Conservation (phyloP, 2,329 filamentous ascomycete genomes). For the Aciculosporium take region DNA sequence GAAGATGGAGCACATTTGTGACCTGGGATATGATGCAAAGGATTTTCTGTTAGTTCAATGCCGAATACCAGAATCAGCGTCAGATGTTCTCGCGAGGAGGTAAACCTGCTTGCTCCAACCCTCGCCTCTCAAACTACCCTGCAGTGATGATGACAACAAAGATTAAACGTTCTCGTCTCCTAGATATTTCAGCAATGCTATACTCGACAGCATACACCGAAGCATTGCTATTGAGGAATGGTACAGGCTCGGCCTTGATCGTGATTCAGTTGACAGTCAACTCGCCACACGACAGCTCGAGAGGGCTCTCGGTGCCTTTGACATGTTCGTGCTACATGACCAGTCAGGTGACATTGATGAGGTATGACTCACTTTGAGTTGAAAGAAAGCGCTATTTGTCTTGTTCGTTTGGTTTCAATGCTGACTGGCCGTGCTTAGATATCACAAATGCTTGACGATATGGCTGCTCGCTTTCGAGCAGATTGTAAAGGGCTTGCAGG, state of each 20-base stretch:
- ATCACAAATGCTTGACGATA: slow-evolving; percentile 46
- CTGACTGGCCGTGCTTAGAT: slow-evolving; percentile 30
- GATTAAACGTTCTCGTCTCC: slow-evolving; percentile 5
- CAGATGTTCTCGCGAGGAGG: slow-evolving; percentile 67
- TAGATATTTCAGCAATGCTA: slow-evolving; percentile 61
- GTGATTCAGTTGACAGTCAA: slow-evolving; percentile 9
- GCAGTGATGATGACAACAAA: neutral
- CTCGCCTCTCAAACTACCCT: neutral
- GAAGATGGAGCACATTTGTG: slow-evolving; percentile 56
- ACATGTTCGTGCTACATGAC: slow-evolving; percentile 73
- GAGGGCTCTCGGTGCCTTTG: slow-evolving; percentile 65
- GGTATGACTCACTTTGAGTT: slow-evolving; percentile 27
- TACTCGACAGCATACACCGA: slow-evolving; percentile 69
- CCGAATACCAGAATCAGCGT: slow-evolving; percentile 39
- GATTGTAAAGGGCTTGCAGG: slow-evolving; percentile 38
- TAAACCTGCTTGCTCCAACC: slow-evolving; percentile 13
- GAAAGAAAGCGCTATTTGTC: neutral
- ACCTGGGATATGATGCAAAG: slow-evolving; percentile 74
- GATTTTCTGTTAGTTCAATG: slow-evolving; percentile 62
- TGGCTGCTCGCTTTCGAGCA: slow-evolving; percentile 41
- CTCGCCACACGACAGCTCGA: slow-evolving; percentile 44
- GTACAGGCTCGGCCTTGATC: slow-evolving; percentile 28
- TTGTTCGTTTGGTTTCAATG: neutral
- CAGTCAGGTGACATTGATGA: slow-evolving; percentile 60
- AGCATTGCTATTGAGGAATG: slow-evolving; percentile 67